Percentiles rank a stretch among this genome's conserved stretches.
Evolutionary conservation across 306 rosid species (phyloP).

Genomic region (Corylus avellana): DNA sequence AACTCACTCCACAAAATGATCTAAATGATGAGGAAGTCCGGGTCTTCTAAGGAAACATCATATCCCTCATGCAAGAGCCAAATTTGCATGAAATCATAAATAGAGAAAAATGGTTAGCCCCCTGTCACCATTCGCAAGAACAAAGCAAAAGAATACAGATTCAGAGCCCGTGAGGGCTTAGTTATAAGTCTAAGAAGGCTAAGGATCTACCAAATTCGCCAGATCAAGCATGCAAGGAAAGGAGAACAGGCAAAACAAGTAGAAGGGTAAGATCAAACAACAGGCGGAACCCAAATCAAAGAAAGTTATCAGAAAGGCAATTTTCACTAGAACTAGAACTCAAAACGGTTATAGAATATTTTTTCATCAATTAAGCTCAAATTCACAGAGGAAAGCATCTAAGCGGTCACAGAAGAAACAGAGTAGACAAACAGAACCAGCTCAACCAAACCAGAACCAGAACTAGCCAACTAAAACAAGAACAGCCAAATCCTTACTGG

Average conservation of each 20-base stretch:
- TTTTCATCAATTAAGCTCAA: constrained; percentile 21
- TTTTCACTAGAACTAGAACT: constrained; percentile 24
- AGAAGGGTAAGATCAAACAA: constrained; percentile 21
- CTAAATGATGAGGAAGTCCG: constrained; percentile 10
- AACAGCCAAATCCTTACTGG: constrained; percentile 45
- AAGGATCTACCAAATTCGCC: constrained; percentile 8
- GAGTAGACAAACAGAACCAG: constrained; percentile 35
- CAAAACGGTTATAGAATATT: not conserved
- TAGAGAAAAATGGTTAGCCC: not conserved
- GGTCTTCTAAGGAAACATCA: constrained; percentile 5
- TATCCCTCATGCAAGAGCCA: constrained; percentile 3
- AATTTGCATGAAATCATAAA: constrained; percentile 6
- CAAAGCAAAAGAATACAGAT: not conserved
- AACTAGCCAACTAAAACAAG: constrained; percentile 14
- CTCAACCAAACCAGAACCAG: constrained; percentile 11
- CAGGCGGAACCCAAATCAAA: constrained; percentile 5
- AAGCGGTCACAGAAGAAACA: constrained; percentile 19
- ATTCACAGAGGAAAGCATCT: constrained; percentile 20
- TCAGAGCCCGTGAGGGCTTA: not conserved
- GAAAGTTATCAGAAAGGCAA: constrained; percentile 24
- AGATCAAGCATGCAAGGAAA: constrained; percentile 25
- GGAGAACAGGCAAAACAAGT: not conserved
- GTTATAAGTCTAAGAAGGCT: not conserved
- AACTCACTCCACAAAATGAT: constrained; percentile 10
- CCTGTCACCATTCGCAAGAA: not conserved